Evolutionary conservation across 225 moss, liverwort and hornwort species (phyloP).

Genomic region (Pseudisothecium myosuroides): DNA sequence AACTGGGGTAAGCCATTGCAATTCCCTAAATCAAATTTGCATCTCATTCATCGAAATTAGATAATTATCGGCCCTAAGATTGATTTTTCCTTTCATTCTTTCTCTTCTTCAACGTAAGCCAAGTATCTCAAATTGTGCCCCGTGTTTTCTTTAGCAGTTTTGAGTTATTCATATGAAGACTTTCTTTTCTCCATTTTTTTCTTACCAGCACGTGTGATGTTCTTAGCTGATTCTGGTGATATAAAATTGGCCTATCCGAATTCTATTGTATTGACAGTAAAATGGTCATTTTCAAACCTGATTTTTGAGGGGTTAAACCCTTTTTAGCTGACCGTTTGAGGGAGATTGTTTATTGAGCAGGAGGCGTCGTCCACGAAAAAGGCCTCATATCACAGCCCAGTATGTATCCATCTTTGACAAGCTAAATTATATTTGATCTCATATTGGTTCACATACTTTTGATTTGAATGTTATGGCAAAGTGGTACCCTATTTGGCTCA

Average conservation of each 20-base stretch:
- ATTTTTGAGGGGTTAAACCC: neutral
- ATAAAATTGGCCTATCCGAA: neutral
- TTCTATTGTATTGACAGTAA: neutral
- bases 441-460: neutral
- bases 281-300: neutral
- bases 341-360: constrained; percentile 17
- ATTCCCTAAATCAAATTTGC: neutral
- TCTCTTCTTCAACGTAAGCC: neutral
- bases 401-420: constrained; percentile 17
- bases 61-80: neutral
- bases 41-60: neutral
- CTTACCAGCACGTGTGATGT: too few species aligned
- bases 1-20: constrained; percentile 65
- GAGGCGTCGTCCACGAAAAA: constrained; percentile 87
- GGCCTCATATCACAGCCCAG: constrained; percentile 74
- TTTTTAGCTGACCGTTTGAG: neutral
- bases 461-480: neutral
- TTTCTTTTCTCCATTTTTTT: neutral
- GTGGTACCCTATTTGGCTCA: neutral
- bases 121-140: neutral
- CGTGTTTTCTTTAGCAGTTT: neutral
- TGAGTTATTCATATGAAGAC: neutral
- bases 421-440: neutral
- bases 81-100: neutral
- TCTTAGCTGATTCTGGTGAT: neutral